phyloP scores from a whole-genome alignment of 2,329 filamentous ascomycete species.

The Harringtonia lauricola region DNA sequence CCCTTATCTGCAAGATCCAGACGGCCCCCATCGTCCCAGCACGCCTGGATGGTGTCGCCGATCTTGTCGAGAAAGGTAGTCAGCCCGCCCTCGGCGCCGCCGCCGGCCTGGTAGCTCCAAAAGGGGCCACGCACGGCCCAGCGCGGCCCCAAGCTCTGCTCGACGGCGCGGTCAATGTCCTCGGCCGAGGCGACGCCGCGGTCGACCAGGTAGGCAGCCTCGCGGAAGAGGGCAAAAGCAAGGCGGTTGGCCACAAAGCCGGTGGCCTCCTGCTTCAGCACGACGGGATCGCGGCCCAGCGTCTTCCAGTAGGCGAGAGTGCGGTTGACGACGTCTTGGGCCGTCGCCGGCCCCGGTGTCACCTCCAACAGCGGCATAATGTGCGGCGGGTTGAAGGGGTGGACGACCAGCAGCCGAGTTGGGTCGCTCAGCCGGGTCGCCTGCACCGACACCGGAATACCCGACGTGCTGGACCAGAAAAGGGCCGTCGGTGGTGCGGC shows the following conservation, averaged over 20 bases:
- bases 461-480: constrained; percentile 28
- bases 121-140: constrained; percentile 7
- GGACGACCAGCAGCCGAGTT: constrained; percentile 28
- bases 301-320: constrained; percentile 3
- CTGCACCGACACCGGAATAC: constrained; percentile 21
- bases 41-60: background rate
- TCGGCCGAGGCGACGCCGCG: constrained; percentile 19
- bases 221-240: constrained; percentile 25
- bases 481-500: constrained; percentile 19
- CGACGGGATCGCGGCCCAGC: constrained; percentile 28
- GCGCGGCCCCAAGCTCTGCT: constrained; percentile 6
- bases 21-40: background rate
- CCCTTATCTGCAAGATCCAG: background rate
- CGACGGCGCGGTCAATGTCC: constrained; percentile 14
- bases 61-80: too few relatives aligned
- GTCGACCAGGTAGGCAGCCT: constrained; percentile 23
- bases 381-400: constrained; percentile 37
- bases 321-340: constrained; percentile 20
- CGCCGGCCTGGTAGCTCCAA: constrained; percentile 5
- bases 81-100: background rate
- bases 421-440: constrained; percentile 15
- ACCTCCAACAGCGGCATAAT: constrained; percentile 35
- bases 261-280: constrained; percentile 25
- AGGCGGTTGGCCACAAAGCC: constrained; percentile 34
- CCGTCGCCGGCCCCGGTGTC: constrained; percentile 13